These are phyloP conservation scores for Fusarium denticulatum DNA, from an alignment of 2,329 filamentous ascomycete species.

Conservation along the genomic window DNA sequence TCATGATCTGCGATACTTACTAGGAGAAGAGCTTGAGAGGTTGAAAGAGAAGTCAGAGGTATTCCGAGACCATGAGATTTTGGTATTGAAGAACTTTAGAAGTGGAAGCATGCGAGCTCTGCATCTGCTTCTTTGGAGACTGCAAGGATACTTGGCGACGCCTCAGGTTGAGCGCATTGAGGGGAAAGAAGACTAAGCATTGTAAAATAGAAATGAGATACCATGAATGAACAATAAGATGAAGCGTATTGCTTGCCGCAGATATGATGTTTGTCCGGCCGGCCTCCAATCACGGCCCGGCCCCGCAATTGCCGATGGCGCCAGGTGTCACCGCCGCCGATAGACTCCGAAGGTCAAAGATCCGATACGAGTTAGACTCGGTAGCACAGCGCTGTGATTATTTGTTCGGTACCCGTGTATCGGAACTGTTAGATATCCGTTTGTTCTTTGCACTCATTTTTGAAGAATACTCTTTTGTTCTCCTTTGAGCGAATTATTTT, in stretches of 20 bases:
- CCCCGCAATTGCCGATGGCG: slow-evolving; percentile 15
- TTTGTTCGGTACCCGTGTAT: not conserved
- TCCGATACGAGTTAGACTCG: not conserved
- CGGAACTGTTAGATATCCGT: not conserved
- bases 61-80: slow-evolving; percentile 52
- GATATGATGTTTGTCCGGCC: not conserved
- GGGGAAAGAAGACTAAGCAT: not conserved
- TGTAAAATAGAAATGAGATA: not conserved
- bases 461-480: not conserved
- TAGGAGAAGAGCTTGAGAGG: slow-evolving; percentile 59
- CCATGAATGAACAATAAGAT: not conserved
- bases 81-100: slow-evolving; percentile 55
- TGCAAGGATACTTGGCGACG: slow-evolving; percentile 63
- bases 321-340: slow-evolving; percentile 16
- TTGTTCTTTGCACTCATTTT: not conserved
- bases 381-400: not conserved
- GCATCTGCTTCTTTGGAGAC: slow-evolving; percentile 65
- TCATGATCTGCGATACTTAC: slow-evolving; percentile 61
- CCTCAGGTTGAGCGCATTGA: not conserved
- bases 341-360: not conserved
- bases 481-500: slow-evolving; percentile 34
- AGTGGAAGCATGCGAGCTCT: slow-evolving; percentile 53
- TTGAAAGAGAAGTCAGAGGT: slow-evolving; percentile 50
- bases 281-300: slow-evolving; percentile 5
- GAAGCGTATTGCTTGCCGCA: not conserved